These are phyloP conservation scores for Colletotrichum sp. DNA, from an alignment of 2,329 filamentous ascomycete species.

Conservation along the genomic window DNA sequence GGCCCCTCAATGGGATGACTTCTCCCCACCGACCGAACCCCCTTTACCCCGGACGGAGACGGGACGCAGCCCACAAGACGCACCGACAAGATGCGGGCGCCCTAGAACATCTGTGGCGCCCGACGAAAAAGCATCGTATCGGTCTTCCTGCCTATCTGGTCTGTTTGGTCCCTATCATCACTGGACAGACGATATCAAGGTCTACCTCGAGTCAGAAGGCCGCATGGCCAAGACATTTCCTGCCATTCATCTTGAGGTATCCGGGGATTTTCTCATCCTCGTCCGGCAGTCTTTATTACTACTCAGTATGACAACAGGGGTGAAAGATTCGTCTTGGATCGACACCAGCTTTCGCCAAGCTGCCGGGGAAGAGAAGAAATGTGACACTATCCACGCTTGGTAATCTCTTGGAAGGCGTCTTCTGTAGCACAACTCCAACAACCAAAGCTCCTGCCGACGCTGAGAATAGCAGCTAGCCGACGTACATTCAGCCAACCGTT, in stretches of 20 bases:
- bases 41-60: conserved; percentile 1
- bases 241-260: neutral
- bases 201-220: conserved; percentile 4
- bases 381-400: neutral
- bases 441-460: neutral
- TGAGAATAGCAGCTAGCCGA: neutral
- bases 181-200: neutral
- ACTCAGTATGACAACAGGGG: neutral
- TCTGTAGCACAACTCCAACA: neutral
- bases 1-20: neutral
- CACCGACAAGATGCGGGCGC: neutral
- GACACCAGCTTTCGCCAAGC: conserved; percentile 2
- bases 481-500: neutral
- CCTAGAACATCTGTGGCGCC: neutral
- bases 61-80: neutral
- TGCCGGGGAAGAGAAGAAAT: neutral
- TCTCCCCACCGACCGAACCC: neutral
- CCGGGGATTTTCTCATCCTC: neutral
- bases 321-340: neutral
- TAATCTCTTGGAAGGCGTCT: neutral
- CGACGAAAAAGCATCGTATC: neutral
- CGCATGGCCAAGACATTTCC: conserved; percentile 9
- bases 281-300: neutral
- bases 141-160: neutral
- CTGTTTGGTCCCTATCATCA: neutral